Base-by-base conservation (phyloP, 192 early-diverging fungal species). In the Coemansia sp. region DNA sequence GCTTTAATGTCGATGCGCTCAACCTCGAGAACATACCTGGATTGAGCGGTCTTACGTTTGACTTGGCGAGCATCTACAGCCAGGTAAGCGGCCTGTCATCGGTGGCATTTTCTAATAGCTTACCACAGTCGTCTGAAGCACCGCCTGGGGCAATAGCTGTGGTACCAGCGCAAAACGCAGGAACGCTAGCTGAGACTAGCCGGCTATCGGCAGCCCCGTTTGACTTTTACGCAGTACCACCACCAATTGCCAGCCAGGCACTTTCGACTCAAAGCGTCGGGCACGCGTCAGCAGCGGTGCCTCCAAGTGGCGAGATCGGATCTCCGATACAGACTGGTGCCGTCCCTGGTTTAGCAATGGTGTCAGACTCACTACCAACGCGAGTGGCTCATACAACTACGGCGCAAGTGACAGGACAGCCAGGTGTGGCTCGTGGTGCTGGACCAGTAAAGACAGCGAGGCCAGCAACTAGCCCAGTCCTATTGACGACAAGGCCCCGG, bases 1-100 rank as follows among this genome's bases (percentile, higher is more conserved):
- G 73, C 5, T 84, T 84, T 36, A 84, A 76, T 46, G 74, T 84
- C 31, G 77, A 84, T 34, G 63, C 71, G 41, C 74, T 84, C 18
- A 84, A 84, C 63, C 63, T 84, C 1, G 77, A 72, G 13, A 73
- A 65, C 27, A 52, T 84, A 6, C 20, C 61, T 18, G 71, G 71
- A 12, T 65, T 83, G 29, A 64, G 59, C 27, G 73, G 78, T 5
- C 62, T 80, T 5, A 74, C 78, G 41, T 84, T 84, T 65, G 82
- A 84, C 61, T 55, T 84, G 61, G 61, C 82, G 6, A 76, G 68
- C 34, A 69, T 84, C 20, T 63, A 79, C 9, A 79, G 68, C 20
- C 81, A 84, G n/a, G 76, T 83, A 34, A 78, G 64, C 67, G 63
- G 71, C 54, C 29, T 67, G 63, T 46, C 64, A 8, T 27, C 54